Conservation (phyloP, 352 stramenopile species). For the Phytophthora multivora region DNA sequence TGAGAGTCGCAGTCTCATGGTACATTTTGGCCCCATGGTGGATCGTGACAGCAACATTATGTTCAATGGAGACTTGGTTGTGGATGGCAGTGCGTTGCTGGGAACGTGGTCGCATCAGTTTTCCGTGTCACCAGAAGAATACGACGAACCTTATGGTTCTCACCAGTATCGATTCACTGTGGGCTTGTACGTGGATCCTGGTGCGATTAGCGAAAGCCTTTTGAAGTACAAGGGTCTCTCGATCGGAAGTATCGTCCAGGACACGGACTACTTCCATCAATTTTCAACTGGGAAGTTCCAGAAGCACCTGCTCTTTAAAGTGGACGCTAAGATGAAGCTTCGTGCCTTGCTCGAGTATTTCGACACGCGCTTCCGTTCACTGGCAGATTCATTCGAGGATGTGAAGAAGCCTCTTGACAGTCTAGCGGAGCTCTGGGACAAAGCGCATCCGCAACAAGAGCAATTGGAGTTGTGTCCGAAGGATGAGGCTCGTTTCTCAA, state of each 20-base stretch:
- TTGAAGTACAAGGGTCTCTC: conserved; percentile 86
- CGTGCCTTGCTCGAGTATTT: conserved; percentile 60
- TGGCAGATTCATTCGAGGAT: conserved; percentile 28
- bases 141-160: conserved; percentile 41
- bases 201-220: conserved; percentile 58
- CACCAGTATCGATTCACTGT: conserved; percentile 54
- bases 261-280: conserved; percentile 74
- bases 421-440: conserved; percentile 40
- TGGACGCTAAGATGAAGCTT: conserved; percentile 51
- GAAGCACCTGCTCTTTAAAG: conserved; percentile 78
- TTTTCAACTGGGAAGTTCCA: conserved; percentile 67
- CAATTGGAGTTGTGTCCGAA: conserved; percentile 41
- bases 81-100: conserved; percentile 63
- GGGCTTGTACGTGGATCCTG: conserved; percentile 73
- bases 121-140: conserved; percentile 36
- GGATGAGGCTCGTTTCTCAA: conserved; percentile 63
- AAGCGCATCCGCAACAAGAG: conserved; percentile 35
- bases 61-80: conserved; percentile 62
- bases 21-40: conserved; percentile 70
- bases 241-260: conserved; percentile 74
- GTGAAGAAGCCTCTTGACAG: conserved; percentile 31
- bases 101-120: conserved; percentile 77
- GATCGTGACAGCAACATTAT: conserved; percentile 67
- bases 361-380: conserved; percentile 42
- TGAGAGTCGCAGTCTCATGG: conserved; percentile 61